Conservation (phyloP, 2,329 filamentous ascomycete species). For the Aspergillus felis region DNA sequence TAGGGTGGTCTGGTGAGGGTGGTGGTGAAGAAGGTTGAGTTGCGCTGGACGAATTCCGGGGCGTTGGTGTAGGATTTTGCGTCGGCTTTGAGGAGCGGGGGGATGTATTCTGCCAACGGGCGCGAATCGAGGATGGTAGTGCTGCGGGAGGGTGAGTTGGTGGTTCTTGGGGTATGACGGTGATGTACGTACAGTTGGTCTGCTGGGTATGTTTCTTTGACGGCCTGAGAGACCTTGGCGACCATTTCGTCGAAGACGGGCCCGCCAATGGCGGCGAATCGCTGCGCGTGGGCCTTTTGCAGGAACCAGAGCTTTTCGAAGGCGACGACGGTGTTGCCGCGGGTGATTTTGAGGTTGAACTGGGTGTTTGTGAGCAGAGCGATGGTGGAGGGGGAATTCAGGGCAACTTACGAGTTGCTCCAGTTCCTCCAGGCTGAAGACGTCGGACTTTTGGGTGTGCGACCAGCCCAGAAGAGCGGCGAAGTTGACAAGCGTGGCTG, state of each 20-base stretch:
- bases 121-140: constrained; percentile 28
- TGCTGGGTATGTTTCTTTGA: constrained; percentile 18
- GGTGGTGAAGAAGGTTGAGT: constrained; percentile 56
- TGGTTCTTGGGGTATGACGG: constrained; percentile 1
- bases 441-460: constrained; percentile 62
- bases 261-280: constrained; percentile 45
- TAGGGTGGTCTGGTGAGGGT: constrained; percentile 24
- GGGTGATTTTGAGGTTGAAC: constrained; percentile 85
- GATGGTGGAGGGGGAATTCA: not conserved
- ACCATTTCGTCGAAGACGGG: constrained; percentile 40
- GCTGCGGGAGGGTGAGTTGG: constrained; percentile 14
- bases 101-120: constrained; percentile 46
- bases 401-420: constrained; percentile 56
- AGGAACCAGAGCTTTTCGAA: constrained; percentile 76
- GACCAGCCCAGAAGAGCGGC: constrained; percentile 82
- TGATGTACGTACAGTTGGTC: constrained; percentile 28
- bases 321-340: constrained; percentile 80
- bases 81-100: constrained; percentile 50
- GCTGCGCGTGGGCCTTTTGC: constrained; percentile 65
- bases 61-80: constrained; percentile 56
- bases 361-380: constrained; percentile 27
- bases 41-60: constrained; percentile 52
- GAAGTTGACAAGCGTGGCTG: constrained; percentile 71
- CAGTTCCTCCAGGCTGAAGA: constrained; percentile 68
- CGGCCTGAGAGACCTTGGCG: constrained; percentile 26